Base-by-base conservation (phyloP, 2,329 filamentous ascomycete genomes). In the Ophiostoma ulmi region DNA sequence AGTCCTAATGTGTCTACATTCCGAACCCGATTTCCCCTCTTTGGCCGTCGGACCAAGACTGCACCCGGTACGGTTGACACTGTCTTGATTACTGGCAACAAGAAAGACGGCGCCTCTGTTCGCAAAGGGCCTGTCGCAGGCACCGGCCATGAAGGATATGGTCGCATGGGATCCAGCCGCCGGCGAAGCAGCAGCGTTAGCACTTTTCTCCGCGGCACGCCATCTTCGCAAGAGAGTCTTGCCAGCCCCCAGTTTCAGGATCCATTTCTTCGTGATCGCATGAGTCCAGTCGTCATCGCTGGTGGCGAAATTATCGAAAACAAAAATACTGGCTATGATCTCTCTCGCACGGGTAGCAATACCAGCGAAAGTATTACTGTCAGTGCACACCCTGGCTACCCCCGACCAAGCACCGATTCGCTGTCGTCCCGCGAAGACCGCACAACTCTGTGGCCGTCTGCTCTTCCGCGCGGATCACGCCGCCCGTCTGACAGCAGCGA, bases 81-180 rank as follows among this genome's bases (percentile, higher is more conserved):
- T 65, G 78, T 79, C n/a, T 22, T 36, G 3, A 72, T 80, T 11
- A 78, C 78, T 31, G 72, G 78, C 0, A 85, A 88, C n/a, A 88
- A 85, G 77, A 83, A 85, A 52, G 88, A 89, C 10, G 88, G 85
- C 73, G 77, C 82, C 8, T 73, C 82, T 8, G 72, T 82, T 35
- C 86, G 91, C 38, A 94, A 93, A 79, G 94, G 94, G 0, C 94
- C 94, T 31, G 88, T 86, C 20, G 94, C 94, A 58, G 94, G 94
- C n/a, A 98, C 94, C 52, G 94, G 94, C 0, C 93, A 98, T 76
- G 94, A 98, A 80, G 91, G 91, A 1, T 94, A 94, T 76, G 90
- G 90, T 0, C 86, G 86, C 70, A 83, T 92, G 70, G 88, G 88
- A 2, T 81, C 84, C 76, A 82, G 39, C 26, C 86, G 88, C 71